A percentile compares a stretch with the other conserved stretches of the same genome.
Evolutionary conservation across 371 early-diverging fungal genomes (phyloP).

Genomic region (Funneliformis caledonium): DNA sequence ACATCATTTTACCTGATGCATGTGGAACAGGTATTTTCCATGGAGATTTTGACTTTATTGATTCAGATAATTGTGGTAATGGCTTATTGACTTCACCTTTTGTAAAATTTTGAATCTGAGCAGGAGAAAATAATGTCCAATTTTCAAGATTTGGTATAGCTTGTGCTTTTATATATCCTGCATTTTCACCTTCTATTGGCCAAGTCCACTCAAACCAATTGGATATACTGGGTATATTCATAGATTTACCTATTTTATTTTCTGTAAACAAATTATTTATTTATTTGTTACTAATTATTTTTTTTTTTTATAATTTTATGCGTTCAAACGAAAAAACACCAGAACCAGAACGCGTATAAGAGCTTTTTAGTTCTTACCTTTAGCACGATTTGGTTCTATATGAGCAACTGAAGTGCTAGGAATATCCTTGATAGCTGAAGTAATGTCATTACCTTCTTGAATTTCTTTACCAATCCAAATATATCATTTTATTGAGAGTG

Average conservation of each 20-base stretch:
- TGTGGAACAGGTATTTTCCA: conserved; percentile 7
- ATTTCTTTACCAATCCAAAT: conserved; percentile 7
- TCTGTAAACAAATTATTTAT: background rate
- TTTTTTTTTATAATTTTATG: background rate
- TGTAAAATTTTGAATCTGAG: conserved; percentile 10
- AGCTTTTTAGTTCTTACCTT: background rate
- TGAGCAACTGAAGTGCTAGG: conserved; percentile 16
- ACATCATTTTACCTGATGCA: background rate
- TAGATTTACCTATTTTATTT: background rate
- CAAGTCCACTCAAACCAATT: conserved; percentile 17
- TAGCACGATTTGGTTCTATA: background rate
- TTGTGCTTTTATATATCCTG: conserved; percentile 10
- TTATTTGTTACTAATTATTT: background rate
- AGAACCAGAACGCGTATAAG: no score
- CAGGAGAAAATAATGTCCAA: background rate
- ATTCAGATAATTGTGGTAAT: background rate
- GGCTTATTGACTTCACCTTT: conserved; percentile 4
- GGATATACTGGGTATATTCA: background rate
- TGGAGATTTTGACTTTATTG: background rate
- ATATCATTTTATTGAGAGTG: conserved; percentile 10
- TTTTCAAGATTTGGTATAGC: background rate
- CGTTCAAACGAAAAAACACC: no score
- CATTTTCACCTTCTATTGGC: background rate
- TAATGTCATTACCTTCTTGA: conserved; percentile 14
- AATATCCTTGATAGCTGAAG: background rate